These are phyloP conservation scores for Tagetes erecta DNA, from an alignment of 129 eudicot species.

Conservation along the genomic window DNA sequence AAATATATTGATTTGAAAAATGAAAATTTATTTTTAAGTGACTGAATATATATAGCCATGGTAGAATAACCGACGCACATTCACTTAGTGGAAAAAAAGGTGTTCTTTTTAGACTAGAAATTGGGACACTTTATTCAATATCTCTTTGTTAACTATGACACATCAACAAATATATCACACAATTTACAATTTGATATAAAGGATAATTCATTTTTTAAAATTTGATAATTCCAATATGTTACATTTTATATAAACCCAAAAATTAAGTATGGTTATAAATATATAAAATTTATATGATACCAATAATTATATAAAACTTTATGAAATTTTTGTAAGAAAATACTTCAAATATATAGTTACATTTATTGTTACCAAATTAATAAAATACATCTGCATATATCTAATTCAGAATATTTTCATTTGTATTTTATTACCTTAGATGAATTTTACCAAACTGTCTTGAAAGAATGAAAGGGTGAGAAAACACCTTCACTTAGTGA, in stretches of 20 bases:
- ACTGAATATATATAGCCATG: background rate
- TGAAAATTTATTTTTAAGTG: background rate
- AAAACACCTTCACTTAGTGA: constrained; percentile 20
- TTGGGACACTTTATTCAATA: background rate
- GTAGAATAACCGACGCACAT: background rate
- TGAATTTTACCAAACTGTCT: constrained; percentile 12
- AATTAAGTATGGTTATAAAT: background rate
- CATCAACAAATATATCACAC: background rate
- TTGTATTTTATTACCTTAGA: background rate
- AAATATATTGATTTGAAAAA: too few relatives aligned
- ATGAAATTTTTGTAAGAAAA: background rate
- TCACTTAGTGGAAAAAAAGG: background rate
- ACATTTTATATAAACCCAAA: background rate
- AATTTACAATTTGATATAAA: background rate
- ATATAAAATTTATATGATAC: background rate
- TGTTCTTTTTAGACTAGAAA: too few relatives aligned
- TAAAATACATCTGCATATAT: background rate
- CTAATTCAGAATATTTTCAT: background rate
- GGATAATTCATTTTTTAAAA: background rate
- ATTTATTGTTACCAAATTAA: background rate
- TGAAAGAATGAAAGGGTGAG: background rate
- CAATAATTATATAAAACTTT: too few relatives aligned
- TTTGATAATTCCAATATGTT: background rate
- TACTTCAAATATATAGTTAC: background rate
- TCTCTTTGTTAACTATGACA: background rate